These are phyloP conservation scores for Russula emetica DNA, from an alignment of 768 basidiomycete species.

Conservation along the genomic window DNA sequence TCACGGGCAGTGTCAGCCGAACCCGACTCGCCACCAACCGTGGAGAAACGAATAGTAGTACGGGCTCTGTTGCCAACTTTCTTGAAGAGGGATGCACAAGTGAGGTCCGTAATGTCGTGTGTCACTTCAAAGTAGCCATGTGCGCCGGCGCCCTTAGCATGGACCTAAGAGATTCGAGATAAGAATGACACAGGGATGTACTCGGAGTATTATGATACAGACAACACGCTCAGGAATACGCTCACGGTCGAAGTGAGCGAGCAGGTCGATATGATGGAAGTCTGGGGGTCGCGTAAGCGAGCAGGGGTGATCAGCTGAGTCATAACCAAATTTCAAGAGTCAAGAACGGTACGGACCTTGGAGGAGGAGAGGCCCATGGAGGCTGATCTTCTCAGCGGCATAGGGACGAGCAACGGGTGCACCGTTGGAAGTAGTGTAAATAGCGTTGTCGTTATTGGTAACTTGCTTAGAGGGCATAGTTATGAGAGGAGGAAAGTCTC, in stretches of 20 bases:
- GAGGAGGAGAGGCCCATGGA: constrained; percentile 76
- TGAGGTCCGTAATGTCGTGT: constrained; percentile 77
- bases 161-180: constrained; percentile 49
- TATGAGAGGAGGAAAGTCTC: neutral
- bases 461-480: constrained; percentile 65
- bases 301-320: constrained; percentile 12
- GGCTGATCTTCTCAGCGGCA: constrained; percentile 69
- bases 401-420: constrained; percentile 74
- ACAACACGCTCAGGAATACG: constrained; percentile 95
- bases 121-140: constrained; percentile 93
- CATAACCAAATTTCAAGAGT: neutral
- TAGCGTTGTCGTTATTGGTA: constrained; percentile 51
- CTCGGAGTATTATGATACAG: constrained; percentile 32
- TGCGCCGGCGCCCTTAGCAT: constrained; percentile 89
- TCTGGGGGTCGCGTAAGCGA: constrained; percentile 43
- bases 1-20: constrained; percentile 92
- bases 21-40: constrained; percentile 85
- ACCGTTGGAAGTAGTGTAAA: constrained; percentile 86
- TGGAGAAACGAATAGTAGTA: constrained; percentile 85
- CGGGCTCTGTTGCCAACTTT: constrained; percentile 64
- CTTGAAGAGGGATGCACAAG: constrained; percentile 63
- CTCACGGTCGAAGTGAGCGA: constrained; percentile 92
- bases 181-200: neutral
- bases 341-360: constrained; percentile 54
- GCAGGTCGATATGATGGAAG: constrained; percentile 83